A percentile compares a stretch with the other conserved stretches of the same genome.
Conservation (phyloP, 768 basidiomycete genomes). For the Trametes punicea region DNA sequence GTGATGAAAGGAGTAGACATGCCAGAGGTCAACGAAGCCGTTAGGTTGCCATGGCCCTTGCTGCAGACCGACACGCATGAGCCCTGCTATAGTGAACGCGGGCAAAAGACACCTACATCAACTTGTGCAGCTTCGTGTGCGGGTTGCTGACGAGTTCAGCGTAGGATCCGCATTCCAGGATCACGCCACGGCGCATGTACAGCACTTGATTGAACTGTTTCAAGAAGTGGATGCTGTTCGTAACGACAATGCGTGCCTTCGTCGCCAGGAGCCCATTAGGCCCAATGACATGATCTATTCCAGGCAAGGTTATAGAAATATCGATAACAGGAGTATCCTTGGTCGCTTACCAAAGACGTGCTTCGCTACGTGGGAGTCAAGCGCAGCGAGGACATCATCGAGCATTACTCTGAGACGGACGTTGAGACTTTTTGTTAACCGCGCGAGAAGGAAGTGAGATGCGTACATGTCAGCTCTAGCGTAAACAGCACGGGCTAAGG, state of each 20-base stretch:
- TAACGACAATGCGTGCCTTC: slow-evolving; percentile 84
- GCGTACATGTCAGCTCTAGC: slow-evolving; percentile 83
- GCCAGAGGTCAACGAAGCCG: slow-evolving; percentile 21
- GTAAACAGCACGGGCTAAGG: slow-evolving; percentile 87
- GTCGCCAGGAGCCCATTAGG: slow-evolving; percentile 76
- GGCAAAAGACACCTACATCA: slow-evolving; percentile 54
- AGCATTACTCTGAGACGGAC: slow-evolving; percentile 56
- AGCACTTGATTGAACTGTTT: slow-evolving; percentile 70
- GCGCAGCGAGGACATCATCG: slow-evolving; percentile 87
- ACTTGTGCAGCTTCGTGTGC: slow-evolving; percentile 65
- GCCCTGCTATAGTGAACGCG: not conserved
- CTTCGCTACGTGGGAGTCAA: slow-evolving; percentile 84
- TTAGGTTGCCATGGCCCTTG: slow-evolving; percentile 28
- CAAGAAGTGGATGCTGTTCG: slow-evolving; percentile 84
- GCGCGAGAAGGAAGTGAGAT: not conserved
- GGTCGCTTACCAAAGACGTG: slow-evolving; percentile 78
- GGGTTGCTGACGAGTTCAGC: slow-evolving; percentile 53
- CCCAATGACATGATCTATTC: slow-evolving; percentile 80
- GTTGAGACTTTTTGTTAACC: not conserved
- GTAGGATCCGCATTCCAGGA: slow-evolving; percentile 74
- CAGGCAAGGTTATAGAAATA: slow-evolving; percentile 3
- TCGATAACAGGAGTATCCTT: not conserved
- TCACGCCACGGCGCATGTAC: slow-evolving; percentile 78
- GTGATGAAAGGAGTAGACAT: slow-evolving; percentile 31
- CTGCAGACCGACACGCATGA: slow-evolving; percentile 4